These are phyloP conservation scores for Symbiotaphrina buchneri DNA, from an alignment of 495 filamentous ascomycete genomes.

Conservation along the genomic window DNA sequence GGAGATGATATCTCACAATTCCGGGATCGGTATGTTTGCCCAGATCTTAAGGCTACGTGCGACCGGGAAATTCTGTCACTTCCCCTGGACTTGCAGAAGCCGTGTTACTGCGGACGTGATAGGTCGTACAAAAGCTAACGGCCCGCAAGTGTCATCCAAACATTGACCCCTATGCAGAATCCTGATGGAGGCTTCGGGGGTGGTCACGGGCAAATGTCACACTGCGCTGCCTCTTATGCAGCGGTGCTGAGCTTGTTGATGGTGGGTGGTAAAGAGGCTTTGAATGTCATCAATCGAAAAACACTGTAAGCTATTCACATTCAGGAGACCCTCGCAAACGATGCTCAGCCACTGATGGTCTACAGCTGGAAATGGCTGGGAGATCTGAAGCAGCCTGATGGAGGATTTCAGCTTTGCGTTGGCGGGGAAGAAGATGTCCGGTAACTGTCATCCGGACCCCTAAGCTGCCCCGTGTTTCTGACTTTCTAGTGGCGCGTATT, in stretches of 20 bases:
- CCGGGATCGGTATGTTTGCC: conserved; percentile 28
- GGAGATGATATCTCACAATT: conserved; percentile 54
- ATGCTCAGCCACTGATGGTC: conserved; percentile 1
- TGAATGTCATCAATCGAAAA: conserved; percentile 54
- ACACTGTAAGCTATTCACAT: conserved; percentile 33
- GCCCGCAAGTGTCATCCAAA: conserved; percentile 34
- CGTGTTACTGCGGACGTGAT: no score
- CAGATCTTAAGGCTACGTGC: no score
- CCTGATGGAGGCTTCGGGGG: conserved; percentile 73
- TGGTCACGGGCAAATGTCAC: conserved; percentile 72
- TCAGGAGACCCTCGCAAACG: no score
- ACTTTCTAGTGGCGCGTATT: conserved; percentile 56
- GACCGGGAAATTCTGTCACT: conserved; percentile 1
- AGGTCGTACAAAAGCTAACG: no score
- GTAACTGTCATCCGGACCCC: conserved; percentile 17
- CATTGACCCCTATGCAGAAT: conserved; percentile 64
- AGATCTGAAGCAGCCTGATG: conserved; percentile 57
- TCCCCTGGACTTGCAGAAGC: background rate
- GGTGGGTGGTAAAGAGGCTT: conserved; percentile 49
- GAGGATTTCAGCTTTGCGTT: conserved; percentile 58
- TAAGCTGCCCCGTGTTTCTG: background rate
- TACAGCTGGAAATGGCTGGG: conserved; percentile 66
- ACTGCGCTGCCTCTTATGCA: conserved; percentile 75
- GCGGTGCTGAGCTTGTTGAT: conserved; percentile 53
- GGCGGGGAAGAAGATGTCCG: conserved; percentile 85